Evolutionary conservation across 176 grass and related monocot genomes (phyloP), one percentile per base, ranked within the genome.

Genomic region (barley (Hordeum vulgare)): DNA sequence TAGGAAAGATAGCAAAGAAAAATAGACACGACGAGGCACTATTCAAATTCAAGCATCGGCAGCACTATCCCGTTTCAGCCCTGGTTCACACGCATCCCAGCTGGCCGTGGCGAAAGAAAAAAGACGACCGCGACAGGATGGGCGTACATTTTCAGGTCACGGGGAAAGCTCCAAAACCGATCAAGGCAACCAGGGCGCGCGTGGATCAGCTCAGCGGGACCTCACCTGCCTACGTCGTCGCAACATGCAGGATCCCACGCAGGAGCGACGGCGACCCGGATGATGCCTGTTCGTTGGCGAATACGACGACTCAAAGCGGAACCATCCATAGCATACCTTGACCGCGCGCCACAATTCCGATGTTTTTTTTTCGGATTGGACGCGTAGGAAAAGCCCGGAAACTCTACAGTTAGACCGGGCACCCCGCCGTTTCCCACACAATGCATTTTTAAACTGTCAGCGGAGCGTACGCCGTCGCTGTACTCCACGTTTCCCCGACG

Each of bases 241-340:
- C 13, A 27, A 4, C 35, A 20, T 70, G 40, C 41, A 47, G 24
- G 41, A 73, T 47, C 40, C 41, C 40, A 73, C 70, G 68, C 72
- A 82, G 49, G 3, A 29, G 35, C 80, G 81, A 84, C 81, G 69
- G 47, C 81, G 76, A 73, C 40, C 66, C 9, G 33, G 35, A 14
- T 34, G 35, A 14, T 34, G 28, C 18, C 18, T 51, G 47, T 18
- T n/a, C n/a, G n/a, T n/a, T n/a, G n/a, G n/a, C n/a, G n/a, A n/a
- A n/a, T n/a, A n/a, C n/a, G n/a, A n/a, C n/a, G n/a, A n/a, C n/a
- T n/a, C n/a, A n/a, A n/a, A n/a, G n/a, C n/a, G n/a, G n/a, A n/a
- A 49, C 45, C 14, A 33, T 33, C 31, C 31, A 17, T 47, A 23
- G 2, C 20, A 6, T 39, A 29, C 29, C n/a, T 33, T 66, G 41